These are phyloP conservation scores for Lactarius pseudohatsudake DNA, from an alignment of 768 basidiomycete species.

Conservation along the genomic window DNA sequence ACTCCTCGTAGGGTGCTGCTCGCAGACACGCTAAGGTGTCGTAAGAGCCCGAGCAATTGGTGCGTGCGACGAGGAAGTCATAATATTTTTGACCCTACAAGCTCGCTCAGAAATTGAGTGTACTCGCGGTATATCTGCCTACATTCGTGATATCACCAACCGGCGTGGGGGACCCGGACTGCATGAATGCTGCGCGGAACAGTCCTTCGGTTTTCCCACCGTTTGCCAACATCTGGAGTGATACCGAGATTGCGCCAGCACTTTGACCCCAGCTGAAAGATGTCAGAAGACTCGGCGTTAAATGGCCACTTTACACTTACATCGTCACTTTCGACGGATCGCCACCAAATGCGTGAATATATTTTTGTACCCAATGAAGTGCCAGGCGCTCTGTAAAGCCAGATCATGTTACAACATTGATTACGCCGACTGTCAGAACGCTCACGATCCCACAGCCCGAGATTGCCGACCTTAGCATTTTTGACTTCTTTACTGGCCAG, in stretches of 20 bases:
- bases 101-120: not conserved
- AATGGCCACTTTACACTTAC: conserved; percentile 35
- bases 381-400: conserved; percentile 49
- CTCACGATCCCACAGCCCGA: too few relatives aligned
- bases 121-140: conserved; percentile 34
- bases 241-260: conserved; percentile 50
- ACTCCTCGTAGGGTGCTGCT: conserved; percentile 34
- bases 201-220: conserved; percentile 39
- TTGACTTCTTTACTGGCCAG: too few relatives aligned
- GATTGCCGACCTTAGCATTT: too few relatives aligned
- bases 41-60: conserved; percentile 37
- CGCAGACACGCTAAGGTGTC: conserved; percentile 48
- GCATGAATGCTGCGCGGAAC: conserved; percentile 46
- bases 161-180: conserved; percentile 41
- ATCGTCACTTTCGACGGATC: conserved; percentile 59
- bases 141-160: conserved; percentile 35
- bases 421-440: not conserved
- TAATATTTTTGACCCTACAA: conserved; percentile 38
- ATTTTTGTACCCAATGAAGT: conserved; percentile 63
- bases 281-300: conserved; percentile 1
- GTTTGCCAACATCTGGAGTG: conserved; percentile 44
- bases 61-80: conserved; percentile 41
- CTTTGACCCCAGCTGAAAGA: conserved; percentile 46
- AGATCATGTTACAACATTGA: not conserved
- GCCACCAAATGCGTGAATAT: conserved; percentile 63